Evolutionary conservation across 768 basidiomycete species (phyloP), one percentile per base, ranked within the genome.

Genomic region (Tulasnella sp.): DNA sequence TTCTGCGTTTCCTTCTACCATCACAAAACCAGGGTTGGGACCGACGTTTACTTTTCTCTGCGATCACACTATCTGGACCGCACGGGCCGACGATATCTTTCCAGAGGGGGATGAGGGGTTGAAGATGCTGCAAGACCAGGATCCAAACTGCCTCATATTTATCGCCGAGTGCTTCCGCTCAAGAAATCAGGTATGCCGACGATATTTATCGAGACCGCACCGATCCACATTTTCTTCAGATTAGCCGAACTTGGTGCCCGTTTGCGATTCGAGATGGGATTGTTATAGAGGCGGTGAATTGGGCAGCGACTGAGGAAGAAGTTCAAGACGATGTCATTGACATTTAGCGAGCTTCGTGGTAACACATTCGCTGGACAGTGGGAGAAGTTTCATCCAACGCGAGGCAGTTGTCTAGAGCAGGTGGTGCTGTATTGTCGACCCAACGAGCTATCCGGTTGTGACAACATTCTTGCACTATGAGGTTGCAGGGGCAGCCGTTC

Each of bases 31-130:
- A 7, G 72, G 65, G 29, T 36, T 73, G 42, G 72, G 72, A 3
- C 72, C 72, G 5, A 44, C 72, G 14, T 73, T 73, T 42, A 73
- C 72, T 16, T 73, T 40, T 44, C 67, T 73, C n/a, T 52, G 42
- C 65, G 72, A 73, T 37, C 16, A 44, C 35, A 73, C 72, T 12
- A 47, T 73, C 34, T 73, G 64, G 64, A 34, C 67, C 16, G 44
- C 40, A 19, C 32, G 32, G 17, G 72, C 65, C 16, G 66, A 73
- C n/a, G 39, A 59, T 34, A 29, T 73, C 32, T 73, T 73, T 35
- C 69, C 40, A n/a, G 72, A 68, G 2, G 37, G 67, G 5, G 72
- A 73, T 29, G 64, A 67, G 42, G 62, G 34, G 14, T 39, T 73
- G 41, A 47, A n/a, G 34, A 39, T 35, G 7, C 37, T 68, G 66